Conservation (phyloP, 371 early-diverging fungal species). For the Haplosporangium sp. region DNA sequence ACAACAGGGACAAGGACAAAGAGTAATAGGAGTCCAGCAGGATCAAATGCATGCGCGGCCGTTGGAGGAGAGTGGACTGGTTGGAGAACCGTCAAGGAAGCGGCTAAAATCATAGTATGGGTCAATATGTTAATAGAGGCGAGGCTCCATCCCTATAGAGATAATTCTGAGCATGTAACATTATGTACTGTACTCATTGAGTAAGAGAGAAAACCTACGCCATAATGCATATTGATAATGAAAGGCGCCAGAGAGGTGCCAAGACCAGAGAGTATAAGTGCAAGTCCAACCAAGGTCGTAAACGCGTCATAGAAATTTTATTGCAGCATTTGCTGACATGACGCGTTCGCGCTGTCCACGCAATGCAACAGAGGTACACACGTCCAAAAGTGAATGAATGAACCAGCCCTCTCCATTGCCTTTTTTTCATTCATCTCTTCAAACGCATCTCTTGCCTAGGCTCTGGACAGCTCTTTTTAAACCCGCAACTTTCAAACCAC, state of each 20-base stretch:
- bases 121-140: too few species aligned
- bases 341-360: slow-evolving; percentile 10
- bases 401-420: slow-evolving; percentile 12
- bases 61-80: slow-evolving; percentile 11
- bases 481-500: background rate
- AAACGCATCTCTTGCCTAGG: background rate
- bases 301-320: background rate
- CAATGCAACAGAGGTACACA: too few species aligned
- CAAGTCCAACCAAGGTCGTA: background rate
- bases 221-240: too few species aligned
- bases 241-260: too few species aligned
- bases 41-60: slow-evolving; percentile 3
- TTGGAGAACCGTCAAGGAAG: slow-evolving; percentile 35
- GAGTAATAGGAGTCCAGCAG: background rate
- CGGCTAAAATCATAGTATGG: slow-evolving; percentile 28
- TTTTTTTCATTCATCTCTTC: background rate
- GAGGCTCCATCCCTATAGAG: too few species aligned
- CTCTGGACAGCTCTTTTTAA: background rate
- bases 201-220: too few species aligned
- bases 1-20: slow-evolving; percentile 3
- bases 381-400: background rate
- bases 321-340: slow-evolving; percentile 16
- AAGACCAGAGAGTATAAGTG: too few species aligned
- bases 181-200: too few species aligned
- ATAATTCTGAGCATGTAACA: too few species aligned